Percentiles rank a stretch among this genome's conserved stretches.
Evolutionary conservation across 2,329 filamentous ascomycete species (phyloP).

Genomic region (Sclerotinia spermophila): DNA sequence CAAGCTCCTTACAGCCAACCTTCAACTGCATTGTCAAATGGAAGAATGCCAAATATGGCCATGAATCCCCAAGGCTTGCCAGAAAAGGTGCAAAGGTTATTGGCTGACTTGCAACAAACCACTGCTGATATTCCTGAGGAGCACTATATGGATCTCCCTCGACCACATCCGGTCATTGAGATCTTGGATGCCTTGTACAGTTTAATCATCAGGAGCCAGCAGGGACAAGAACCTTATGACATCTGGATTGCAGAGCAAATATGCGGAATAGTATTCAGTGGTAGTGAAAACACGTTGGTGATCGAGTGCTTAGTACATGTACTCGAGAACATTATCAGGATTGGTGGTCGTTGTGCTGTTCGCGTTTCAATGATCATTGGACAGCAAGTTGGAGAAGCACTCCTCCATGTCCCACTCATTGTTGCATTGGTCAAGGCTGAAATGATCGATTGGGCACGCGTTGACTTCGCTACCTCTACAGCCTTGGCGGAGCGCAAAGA

Average conservation of each 20-base stretch:
- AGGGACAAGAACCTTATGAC: constrained; percentile 57
- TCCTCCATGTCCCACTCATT: constrained; percentile 56
- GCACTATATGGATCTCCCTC: constrained; percentile 57
- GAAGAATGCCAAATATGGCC: constrained; percentile 44
- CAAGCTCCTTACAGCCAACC: constrained; percentile 54
- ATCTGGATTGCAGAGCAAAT: constrained; percentile 59
- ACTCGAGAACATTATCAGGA: constrained; percentile 57
- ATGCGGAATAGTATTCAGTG: constrained; percentile 52
- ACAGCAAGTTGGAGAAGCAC: constrained; percentile 52
- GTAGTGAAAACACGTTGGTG: constrained; percentile 49
- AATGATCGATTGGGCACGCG: constrained; percentile 58
- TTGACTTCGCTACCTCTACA: constrained; percentile 70
- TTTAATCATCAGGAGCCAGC: constrained; percentile 59
- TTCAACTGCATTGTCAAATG: constrained; percentile 49
- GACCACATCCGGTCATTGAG: constrained; percentile 58
- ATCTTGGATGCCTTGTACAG: constrained; percentile 59
- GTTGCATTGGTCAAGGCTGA: constrained; percentile 57
- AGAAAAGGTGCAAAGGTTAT: constrained; percentile 55
- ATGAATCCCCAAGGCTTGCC: constrained; percentile 51
- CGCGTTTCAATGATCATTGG: constrained; percentile 55
- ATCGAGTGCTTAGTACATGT: constrained; percentile 61
- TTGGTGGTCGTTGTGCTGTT: constrained; percentile 49
- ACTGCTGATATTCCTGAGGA: constrained; percentile 53
- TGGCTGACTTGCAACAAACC: constrained; percentile 54
- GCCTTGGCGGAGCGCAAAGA: constrained; percentile 68